phyloP scores from a whole-genome alignment of 192 early-diverging fungal species.

The Paraglomus brasilianum region DNA sequence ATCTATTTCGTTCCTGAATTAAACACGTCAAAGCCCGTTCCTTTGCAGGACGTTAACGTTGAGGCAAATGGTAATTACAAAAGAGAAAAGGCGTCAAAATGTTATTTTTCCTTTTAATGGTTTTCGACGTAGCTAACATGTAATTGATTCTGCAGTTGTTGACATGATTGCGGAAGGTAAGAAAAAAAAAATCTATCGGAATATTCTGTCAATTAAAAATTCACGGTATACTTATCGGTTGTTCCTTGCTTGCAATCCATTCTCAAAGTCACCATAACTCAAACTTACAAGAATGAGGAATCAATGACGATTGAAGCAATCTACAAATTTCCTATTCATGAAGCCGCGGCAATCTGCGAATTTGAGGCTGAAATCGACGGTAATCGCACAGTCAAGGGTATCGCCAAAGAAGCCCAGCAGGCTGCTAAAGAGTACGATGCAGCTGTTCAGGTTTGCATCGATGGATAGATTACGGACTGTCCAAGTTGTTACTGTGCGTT shows the following conservation, averaged over 20 bases:
- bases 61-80: slow-evolving; percentile 30
- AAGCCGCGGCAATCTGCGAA: slow-evolving; percentile 9
- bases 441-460: slow-evolving; percentile 1
- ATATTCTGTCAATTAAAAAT: too few species aligned
- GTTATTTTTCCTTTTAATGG: too few species aligned
- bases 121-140: too few species aligned
- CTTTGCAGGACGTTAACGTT: slow-evolving; percentile 20
- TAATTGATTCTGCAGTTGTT: too few species aligned
- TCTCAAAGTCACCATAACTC: not conserved
- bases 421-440: slow-evolving; percentile 8
- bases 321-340: slow-evolving; percentile 27
- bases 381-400: not conserved
- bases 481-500: not conserved
- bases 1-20: not conserved
- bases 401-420: slow-evolving; percentile 14
- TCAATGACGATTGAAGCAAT: not conserved
- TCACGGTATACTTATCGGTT: too few species aligned
- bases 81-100: too few species aligned
- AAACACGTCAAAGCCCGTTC: not conserved
- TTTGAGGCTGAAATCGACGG: slow-evolving; percentile 29
- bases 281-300: slow-evolving; percentile 26
- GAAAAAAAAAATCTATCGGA: not conserved
- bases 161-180: slow-evolving; percentile 32
- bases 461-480: too few species aligned
- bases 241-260: too few species aligned